Evolutionary conservation across 1,139 yeast genomes (phyloP).

Genomic region (Hansenula sp.): DNA sequence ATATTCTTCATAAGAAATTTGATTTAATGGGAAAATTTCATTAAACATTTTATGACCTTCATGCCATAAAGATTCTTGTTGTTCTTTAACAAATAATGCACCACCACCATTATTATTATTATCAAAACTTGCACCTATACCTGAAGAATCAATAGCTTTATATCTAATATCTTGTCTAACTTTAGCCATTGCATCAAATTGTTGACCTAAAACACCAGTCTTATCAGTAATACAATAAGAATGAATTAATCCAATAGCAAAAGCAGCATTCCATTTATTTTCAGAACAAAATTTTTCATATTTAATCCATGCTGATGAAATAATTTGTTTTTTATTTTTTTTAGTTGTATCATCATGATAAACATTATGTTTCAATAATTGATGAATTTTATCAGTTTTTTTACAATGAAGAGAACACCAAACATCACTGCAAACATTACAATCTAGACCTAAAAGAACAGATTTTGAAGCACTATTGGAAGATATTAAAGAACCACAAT

Average conservation of each 20-base stretch:
- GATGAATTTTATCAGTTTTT: constrained; percentile 48
- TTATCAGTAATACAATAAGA: constrained; percentile 46
- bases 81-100: constrained; percentile 47
- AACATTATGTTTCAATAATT: constrained; percentile 50
- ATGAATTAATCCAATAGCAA: constrained; percentile 56
- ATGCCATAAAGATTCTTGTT: constrained; percentile 58
- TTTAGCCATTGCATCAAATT: constrained; percentile 61
- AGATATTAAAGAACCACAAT: constrained; percentile 61
- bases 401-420: constrained; percentile 76
- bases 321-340: constrained; percentile 30
- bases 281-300: constrained; percentile 61
- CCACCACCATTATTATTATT: constrained; percentile 44
- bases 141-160: constrained; percentile 51
- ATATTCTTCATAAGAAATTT: constrained; percentile 49
- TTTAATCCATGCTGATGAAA: constrained; percentile 45
- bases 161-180: constrained; percentile 66
- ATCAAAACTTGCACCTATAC: constrained; percentile 50
- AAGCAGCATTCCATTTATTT: constrained; percentile 67
- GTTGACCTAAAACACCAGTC: constrained; percentile 33
- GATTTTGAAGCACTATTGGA: constrained; percentile 27
- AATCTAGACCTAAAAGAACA: constrained; percentile 54
- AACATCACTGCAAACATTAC: constrained; percentile 59
- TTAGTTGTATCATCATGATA: constrained; percentile 11
- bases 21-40: constrained; percentile 43
- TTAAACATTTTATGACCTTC: constrained; percentile 49